Conservation (phyloP, 345 rosid species). For the Arabidopsis arenosa region DNA sequence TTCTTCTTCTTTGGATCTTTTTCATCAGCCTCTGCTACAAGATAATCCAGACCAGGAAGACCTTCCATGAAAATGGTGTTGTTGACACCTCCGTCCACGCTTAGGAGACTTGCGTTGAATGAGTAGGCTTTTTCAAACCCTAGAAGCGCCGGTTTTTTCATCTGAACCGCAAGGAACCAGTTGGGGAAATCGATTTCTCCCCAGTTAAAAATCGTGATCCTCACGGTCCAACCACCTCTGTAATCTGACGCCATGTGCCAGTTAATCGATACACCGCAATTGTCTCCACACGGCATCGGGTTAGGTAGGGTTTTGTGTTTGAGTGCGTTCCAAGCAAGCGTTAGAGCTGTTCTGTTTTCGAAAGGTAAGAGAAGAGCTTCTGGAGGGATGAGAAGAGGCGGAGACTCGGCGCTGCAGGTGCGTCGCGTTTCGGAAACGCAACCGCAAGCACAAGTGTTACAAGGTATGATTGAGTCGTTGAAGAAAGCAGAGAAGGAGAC, state of each 20-base stretch:
- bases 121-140: slow-evolving; percentile 86
- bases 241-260: slow-evolving; percentile 87
- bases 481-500: slow-evolving; percentile 92
- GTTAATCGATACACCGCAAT: slow-evolving; percentile 92
- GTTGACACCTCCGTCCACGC: slow-evolving; percentile 54
- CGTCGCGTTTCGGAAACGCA: slow-evolving; percentile 59
- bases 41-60: slow-evolving; percentile 70
- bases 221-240: slow-evolving; percentile 84
- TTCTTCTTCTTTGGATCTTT: slow-evolving; percentile 56
- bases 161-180: slow-evolving; percentile 83
- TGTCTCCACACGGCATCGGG: slow-evolving; percentile 91
- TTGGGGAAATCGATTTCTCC: slow-evolving; percentile 70
- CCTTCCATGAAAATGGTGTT: slow-evolving; percentile 86
- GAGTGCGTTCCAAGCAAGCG: slow-evolving; percentile 77
- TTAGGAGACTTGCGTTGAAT: slow-evolving; percentile 63
- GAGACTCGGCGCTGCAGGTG: slow-evolving; percentile 69
- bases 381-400: slow-evolving; percentile 83
- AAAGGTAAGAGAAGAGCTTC: slow-evolving; percentile 85
- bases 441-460: slow-evolving; percentile 95
- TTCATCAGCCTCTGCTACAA: slow-evolving; percentile 72
- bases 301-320: slow-evolving; percentile 69
- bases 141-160: slow-evolving; percentile 64
- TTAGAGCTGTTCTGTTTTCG: slow-evolving; percentile 71
- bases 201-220: slow-evolving; percentile 94
- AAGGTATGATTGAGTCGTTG: slow-evolving; percentile 88